A percentile compares a stretch with the other conserved stretches of the same genome.
phyloP scores from a whole-genome alignment of 768 basidiomycete species.

The Naganishia randhawae region DNA sequence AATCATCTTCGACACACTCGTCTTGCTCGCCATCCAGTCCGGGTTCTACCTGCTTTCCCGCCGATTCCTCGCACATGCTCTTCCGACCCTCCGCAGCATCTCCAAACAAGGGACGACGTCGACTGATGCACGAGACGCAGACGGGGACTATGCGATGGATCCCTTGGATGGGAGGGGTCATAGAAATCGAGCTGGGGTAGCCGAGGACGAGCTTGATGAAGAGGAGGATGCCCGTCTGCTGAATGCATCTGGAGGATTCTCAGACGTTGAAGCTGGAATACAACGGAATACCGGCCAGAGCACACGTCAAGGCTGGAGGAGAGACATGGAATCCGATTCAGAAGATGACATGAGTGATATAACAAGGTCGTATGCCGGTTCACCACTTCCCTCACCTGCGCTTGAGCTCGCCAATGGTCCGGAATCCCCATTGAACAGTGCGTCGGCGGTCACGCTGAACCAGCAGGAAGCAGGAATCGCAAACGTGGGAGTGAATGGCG shows the following conservation, averaged over 20 bases:
- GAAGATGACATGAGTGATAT: conserved; percentile 6
- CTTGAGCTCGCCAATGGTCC: not conserved
- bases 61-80: conserved; percentile 39
- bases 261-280: conserved; percentile 16
- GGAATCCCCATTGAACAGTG: not conserved
- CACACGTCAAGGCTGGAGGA: not conserved
- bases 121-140: not conserved
- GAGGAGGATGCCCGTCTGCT: conserved; percentile 21
- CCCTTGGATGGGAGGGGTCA: conserved; percentile 1
- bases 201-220: not conserved
- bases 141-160: conserved; percentile 2
- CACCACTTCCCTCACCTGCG: not conserved
- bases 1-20: conserved; percentile 40
- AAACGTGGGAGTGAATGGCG: not conserved
- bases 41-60: conserved; percentile 42
- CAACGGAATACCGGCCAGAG: not conserved
- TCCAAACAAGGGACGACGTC: conserved; percentile 27
- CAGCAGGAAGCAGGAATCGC: not conserved
- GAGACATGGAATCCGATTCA: not conserved
- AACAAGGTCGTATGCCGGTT: conserved; percentile 3
- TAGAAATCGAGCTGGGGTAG: not conserved
- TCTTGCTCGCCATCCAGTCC: conserved; percentile 37
- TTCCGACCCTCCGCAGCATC: conserved; percentile 44
- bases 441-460: not conserved
- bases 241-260: conserved; percentile 24